Percentiles rank a stretch among this genome's conserved stretches.
Evolutionary conservation across 1,284 basidiomycete species (phyloP).

Genomic region (Apiotrichum laibachii): DNA sequence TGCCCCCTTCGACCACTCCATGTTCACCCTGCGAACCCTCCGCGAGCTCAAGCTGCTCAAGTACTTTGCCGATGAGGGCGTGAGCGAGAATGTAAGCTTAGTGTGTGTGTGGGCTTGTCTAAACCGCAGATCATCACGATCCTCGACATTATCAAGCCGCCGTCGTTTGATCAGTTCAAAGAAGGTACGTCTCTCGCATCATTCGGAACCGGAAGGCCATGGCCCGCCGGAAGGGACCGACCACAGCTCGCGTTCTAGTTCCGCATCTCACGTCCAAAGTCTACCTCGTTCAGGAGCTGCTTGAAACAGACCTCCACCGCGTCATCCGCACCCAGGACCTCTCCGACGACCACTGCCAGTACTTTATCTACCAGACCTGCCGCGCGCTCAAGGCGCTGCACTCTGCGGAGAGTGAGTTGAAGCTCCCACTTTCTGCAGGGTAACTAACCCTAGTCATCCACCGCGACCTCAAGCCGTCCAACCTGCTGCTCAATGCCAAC

Average conservation of each 20-base stretch:
- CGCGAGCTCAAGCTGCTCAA: constrained; percentile 85
- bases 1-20: constrained; percentile 85
- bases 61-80: constrained; percentile 83
- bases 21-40: constrained; percentile 83
- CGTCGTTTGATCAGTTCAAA: constrained; percentile 84
- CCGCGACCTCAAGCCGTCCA: constrained; percentile 92
- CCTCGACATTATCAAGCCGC: constrained; percentile 87
- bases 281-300: constrained; percentile 69
- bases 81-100: constrained; percentile 80
- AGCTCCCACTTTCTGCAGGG: not conserved
- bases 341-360: constrained; percentile 83
- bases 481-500: constrained; percentile 91
- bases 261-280: constrained; percentile 25
- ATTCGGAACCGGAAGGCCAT: not conserved
- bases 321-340: constrained; percentile 76
- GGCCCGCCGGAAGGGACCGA: not conserved
- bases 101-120: not conserved
- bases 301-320: constrained; percentile 74
- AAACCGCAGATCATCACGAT: constrained; percentile 80
- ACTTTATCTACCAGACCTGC: constrained; percentile 59
- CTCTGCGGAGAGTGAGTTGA: constrained; percentile 64
- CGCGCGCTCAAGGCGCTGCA: constrained; percentile 92
- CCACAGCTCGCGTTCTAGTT: too few relatives aligned
- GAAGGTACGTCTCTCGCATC: constrained; percentile 57
- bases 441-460: constrained; percentile 65